Base-by-base conservation (phyloP, 331 rosid species). In the Dryas integrifolia region DNA sequence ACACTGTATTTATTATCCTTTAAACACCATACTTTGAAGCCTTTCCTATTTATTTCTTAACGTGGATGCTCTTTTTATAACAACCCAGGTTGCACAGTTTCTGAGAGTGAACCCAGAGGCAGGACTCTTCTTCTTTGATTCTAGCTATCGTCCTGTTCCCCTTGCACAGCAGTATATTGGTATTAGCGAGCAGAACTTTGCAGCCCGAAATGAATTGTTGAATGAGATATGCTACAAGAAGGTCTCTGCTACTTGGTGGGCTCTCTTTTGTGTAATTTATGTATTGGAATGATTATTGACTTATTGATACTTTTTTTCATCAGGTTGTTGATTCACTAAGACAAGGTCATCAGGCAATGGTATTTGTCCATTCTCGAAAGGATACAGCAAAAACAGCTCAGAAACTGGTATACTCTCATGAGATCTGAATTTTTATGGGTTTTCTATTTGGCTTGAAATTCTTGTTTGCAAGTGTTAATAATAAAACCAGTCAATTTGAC, bases 101-200 rank as follows among this genome's bases (percentile, higher is more conserved):
- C 88, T 94, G 51, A 88, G 98, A 80, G 98, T 94, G 70, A 94
- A 88, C 89, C 88, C 98, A 68, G 97, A 92, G 39, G 12, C 89
- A 2, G 98, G 98, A 73, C 97, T 94, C 77, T 94, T 94, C 88
- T 94, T 84, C 83, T 94, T 94, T 76, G 98, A 94, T 83, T 81
- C 98, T 76, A 94, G 89, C 78, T 94, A 94, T 75, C 97, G 98
- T 64, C 98, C 97, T 30, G 98, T 94, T 76, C 98, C 98, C 82
- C 97, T 94, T 82, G 98, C 98, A 30, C 98, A 91, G 73, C 98
- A 94, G 75, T 94, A 94, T 81, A 82, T 94, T 71, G 98, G 98
- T 67, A 94, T 94, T 51, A 94, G 89, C 78, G 95, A 89, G 85
- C 92, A 82, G 70, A 91, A 94, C 83, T 94, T 85, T 85, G 88